Conservation (phyloP, 495 filamentous ascomycete genomes). For the Xylona heveae region DNA sequence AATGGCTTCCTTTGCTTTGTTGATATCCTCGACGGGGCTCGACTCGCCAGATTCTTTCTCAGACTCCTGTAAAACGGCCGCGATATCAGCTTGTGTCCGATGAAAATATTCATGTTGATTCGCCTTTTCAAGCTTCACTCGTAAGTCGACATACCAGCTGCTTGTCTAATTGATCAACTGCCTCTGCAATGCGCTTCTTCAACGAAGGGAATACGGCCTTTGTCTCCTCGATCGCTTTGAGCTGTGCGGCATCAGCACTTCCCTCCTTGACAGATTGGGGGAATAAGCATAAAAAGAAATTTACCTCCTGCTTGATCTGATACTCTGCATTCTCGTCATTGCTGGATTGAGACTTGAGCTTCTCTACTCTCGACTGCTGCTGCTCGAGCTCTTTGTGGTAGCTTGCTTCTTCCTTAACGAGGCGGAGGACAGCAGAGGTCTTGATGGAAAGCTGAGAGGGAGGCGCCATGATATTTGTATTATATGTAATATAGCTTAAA, state of each 20-base stretch:
- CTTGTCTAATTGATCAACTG: conserved; percentile 21
- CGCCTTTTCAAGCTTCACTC: too few relatives aligned
- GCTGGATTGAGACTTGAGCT: conserved; percentile 22
- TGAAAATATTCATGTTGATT: too few relatives aligned
- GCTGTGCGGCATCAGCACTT: background rate
- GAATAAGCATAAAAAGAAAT: background rate
- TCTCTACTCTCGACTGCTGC: conserved; percentile 49
- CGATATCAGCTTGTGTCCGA: too few relatives aligned
- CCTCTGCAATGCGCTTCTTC: conserved; percentile 65
- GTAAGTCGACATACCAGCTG: conserved; percentile 74
- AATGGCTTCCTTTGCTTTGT: conserved; percentile 18
- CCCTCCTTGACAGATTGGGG: background rate
- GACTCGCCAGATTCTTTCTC: conserved; percentile 14
- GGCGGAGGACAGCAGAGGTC: conserved; percentile 50
- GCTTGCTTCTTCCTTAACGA: conserved; percentile 77
- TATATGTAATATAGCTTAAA: too few relatives aligned
- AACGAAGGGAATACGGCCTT: conserved; percentile 56
- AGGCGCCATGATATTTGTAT: too few relatives aligned
- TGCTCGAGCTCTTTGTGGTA: conserved; percentile 66
- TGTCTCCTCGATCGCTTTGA: conserved; percentile 42
- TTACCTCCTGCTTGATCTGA: conserved; percentile 65
- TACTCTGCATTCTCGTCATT: conserved; percentile 22
- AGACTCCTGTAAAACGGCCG: conserved; percentile 11
- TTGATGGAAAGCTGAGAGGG: conserved; percentile 51
- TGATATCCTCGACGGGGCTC: conserved; percentile 14